A percentile compares a stretch with the other conserved stretches of the same genome.
phyloP scores from a whole-genome alignment of 352 stramenopile species.

The Blastocystis sp. region DNA sequence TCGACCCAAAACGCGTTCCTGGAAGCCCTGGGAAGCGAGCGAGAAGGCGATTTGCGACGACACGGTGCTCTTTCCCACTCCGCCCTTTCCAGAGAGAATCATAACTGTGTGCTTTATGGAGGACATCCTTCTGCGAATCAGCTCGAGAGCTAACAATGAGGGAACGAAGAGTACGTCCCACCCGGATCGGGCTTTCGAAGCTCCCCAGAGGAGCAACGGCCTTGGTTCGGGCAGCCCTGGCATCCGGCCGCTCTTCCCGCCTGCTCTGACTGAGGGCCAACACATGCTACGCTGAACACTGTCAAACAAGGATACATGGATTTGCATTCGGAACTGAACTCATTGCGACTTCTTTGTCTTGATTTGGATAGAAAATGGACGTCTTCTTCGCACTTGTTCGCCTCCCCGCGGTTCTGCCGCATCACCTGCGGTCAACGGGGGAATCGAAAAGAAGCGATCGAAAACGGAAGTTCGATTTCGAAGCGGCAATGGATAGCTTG shows the following conservation, averaged over 20 bases:
- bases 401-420: background rate
- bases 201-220: constrained; percentile 87
- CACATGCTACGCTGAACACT: constrained; percentile 79
- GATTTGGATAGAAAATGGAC: too few species aligned
- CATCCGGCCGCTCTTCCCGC: constrained; percentile 90
- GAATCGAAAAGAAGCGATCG: background rate
- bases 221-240: constrained; percentile 94
- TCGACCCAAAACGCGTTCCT: constrained; percentile 74
- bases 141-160: constrained; percentile 69
- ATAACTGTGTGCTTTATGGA: constrained; percentile 96
- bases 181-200: constrained; percentile 81
- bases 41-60: constrained; percentile 93
- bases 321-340: constrained; percentile 36
- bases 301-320: background rate
- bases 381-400: too few species aligned
- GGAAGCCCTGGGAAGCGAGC: constrained; percentile 86
- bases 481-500: background rate
- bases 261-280: constrained; percentile 87
- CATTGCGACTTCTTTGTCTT: background rate
- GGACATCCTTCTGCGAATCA: constrained; percentile 76
- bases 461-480: background rate
- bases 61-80: constrained; percentile 98
- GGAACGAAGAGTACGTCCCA: constrained; percentile 48
- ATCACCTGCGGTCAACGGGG: background rate
- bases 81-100: constrained; percentile 97